Conservation (phyloP, 768 basidiomycete genomes). For the Tricholoma sp. region DNA sequence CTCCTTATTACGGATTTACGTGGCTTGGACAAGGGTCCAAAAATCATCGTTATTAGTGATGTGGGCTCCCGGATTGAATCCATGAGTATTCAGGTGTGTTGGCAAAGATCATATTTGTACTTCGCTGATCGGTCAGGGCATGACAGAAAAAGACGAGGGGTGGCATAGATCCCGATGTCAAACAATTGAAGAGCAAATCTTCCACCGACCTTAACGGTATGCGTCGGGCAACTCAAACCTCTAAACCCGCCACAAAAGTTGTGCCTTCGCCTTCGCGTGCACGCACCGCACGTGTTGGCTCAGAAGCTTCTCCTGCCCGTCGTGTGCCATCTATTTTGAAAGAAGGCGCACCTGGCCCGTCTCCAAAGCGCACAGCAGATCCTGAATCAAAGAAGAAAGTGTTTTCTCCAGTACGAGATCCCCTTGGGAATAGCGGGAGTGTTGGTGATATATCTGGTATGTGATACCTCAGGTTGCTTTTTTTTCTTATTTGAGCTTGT, state of each 20-base stretch:
- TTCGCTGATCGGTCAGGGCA: neutral
- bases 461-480: neutral
- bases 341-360: conserved; percentile 7
- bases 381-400: conserved; percentile 22
- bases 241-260: conserved; percentile 15
- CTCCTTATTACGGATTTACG: conserved; percentile 63
- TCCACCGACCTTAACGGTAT: conserved; percentile 4
- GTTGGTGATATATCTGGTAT: conserved; percentile 25
- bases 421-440: conserved; percentile 29
- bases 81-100: conserved; percentile 53
- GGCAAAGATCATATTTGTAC: neutral
- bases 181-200: conserved; percentile 8
- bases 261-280: conserved; percentile 19
- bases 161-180: conserved; percentile 11
- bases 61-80: conserved; percentile 42
- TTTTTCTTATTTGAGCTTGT: neutral
- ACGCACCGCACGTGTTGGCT: conserved; percentile 9
- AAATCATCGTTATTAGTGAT: conserved; percentile 45
- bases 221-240: conserved; percentile 10
- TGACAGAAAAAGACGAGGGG: conserved; percentile 18
- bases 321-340: conserved; percentile 19
- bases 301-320: conserved; percentile 17
- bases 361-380: conserved; percentile 7
- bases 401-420: conserved; percentile 35
- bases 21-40: conserved; percentile 61